Evolutionary conservation across 1,284 basidiomycete species (phyloP).

Genomic region (Vanrija humicola): DNA sequence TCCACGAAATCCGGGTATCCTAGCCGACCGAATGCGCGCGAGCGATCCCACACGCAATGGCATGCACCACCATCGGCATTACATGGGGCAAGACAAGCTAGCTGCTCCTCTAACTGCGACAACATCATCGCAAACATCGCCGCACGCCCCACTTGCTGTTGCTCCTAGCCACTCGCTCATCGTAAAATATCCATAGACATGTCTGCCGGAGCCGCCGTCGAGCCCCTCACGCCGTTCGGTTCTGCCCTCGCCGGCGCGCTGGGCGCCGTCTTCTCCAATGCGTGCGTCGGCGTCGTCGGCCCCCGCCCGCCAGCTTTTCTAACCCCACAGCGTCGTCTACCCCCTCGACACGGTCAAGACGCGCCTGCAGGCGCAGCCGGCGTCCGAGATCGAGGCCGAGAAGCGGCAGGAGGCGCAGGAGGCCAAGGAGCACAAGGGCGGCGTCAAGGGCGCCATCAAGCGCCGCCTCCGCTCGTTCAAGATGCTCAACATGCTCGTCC

Average conservation of each 20-base stretch:
- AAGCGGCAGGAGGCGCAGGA: slow-evolving; percentile 7
- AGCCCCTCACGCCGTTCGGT: slow-evolving; percentile 77
- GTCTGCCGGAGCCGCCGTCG: neutral
- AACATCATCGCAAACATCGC: too few relatives aligned
- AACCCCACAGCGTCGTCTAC: slow-evolving; percentile 70
- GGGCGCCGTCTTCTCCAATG: slow-evolving; percentile 86
- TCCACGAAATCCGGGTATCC: too few relatives aligned
- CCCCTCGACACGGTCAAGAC: slow-evolving; percentile 97
- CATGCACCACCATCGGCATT: too few relatives aligned
- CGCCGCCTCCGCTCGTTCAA: slow-evolving; percentile 36
- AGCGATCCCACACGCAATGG: too few relatives aligned
- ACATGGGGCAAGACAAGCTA: too few relatives aligned
- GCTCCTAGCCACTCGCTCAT: too few relatives aligned
- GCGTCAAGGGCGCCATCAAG: slow-evolving; percentile 4
- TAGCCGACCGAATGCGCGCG: too few relatives aligned
- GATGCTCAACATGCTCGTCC: slow-evolving; percentile 62
- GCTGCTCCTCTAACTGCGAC: too few relatives aligned
- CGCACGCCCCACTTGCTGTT: too few relatives aligned
- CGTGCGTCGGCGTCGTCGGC: slow-evolving; percentile 58
- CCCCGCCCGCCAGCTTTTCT: neutral
- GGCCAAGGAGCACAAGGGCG: slow-evolving; percentile 52
- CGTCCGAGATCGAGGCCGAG: slow-evolving; percentile 16
- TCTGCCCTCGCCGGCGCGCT: slow-evolving; percentile 91
- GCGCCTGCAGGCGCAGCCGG: slow-evolving; percentile 70
- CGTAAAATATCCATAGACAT: too few relatives aligned